phyloP scores from a whole-genome alignment of 139 green algal species.

The Ulvella scutata region DNA sequence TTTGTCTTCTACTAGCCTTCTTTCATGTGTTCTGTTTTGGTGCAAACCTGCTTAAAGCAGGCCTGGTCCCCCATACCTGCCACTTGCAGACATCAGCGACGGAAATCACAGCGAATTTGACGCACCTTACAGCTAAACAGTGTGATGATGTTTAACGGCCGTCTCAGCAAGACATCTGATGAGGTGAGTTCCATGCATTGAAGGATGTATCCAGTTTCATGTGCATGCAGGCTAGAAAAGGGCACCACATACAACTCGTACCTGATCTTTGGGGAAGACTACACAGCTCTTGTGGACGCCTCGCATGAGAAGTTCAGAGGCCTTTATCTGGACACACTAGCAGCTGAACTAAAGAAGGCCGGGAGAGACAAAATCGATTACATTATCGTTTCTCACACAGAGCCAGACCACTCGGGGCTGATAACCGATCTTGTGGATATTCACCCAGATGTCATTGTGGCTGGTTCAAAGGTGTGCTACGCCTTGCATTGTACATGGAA shows the following conservation, averaged over 20 bases:
- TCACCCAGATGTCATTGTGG: slow-evolving; percentile 63
- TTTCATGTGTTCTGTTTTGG: too few relatives aligned
- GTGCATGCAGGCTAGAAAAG: slow-evolving; percentile 44
- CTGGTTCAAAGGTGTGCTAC: slow-evolving; percentile 76
- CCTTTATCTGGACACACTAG: slow-evolving; percentile 57
- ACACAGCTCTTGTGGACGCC: slow-evolving; percentile 81
- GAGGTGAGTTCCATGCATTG: too few relatives aligned
- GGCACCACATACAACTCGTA: slow-evolving; percentile 94
- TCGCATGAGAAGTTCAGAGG: slow-evolving; percentile 91
- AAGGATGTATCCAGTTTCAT: neutral
- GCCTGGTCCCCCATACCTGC: too few relatives aligned
- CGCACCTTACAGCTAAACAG: too few relatives aligned
- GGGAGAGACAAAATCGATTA: slow-evolving; percentile 54
- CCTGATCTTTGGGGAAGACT: slow-evolving; percentile 78
- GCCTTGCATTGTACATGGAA: too few relatives aligned
- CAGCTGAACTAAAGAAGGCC: slow-evolving; percentile 12
- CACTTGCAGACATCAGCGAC: too few relatives aligned
- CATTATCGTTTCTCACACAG: slow-evolving; percentile 69
- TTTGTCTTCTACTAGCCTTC: too few relatives aligned
- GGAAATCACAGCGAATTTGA: too few relatives aligned
- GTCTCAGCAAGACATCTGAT: too few relatives aligned
- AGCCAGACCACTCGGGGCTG: slow-evolving; percentile 86
- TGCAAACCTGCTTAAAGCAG: too few relatives aligned
- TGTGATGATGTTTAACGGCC: too few relatives aligned
- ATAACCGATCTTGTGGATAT: slow-evolving; percentile 69